Evolutionary conservation across 2,329 filamentous ascomycete species (phyloP).

Genomic region (Ilyonectria robusta): DNA sequence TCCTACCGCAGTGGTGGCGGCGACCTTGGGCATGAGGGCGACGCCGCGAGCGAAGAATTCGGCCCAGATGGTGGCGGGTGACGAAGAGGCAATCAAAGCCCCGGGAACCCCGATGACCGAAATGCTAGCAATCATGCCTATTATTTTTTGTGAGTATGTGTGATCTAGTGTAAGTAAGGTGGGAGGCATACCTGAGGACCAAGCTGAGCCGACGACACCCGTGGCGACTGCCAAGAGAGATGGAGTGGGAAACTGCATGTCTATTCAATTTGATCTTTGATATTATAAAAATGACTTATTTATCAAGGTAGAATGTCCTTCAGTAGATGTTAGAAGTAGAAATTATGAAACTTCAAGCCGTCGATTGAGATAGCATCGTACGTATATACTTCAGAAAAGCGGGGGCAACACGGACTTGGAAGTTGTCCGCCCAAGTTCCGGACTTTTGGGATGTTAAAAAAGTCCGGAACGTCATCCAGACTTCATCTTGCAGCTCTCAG

Average conservation of each 20-base stretch:
- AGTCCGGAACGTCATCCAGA: constrained; percentile 9
- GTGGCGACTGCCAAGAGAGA: constrained; percentile 54
- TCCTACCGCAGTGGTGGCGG: constrained; percentile 49
- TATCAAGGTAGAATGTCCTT: background rate
- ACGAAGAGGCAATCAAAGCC: constrained; percentile 46
- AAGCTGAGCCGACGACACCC: constrained; percentile 57
- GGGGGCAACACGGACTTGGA: constrained; percentile 11
- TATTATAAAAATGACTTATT: background rate
- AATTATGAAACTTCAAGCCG: background rate
- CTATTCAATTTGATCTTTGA: constrained; percentile 1
- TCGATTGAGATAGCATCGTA: background rate
- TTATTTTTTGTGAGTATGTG: background rate
- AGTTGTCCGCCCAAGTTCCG: constrained; percentile 9
- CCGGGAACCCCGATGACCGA: constrained; percentile 55
- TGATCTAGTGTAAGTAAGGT: too few relatives aligned
- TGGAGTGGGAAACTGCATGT: constrained; percentile 46
- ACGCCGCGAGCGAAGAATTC: constrained; percentile 55
- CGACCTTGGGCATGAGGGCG: constrained; percentile 55
- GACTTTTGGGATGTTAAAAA: constrained; percentile 13
- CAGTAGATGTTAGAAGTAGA: background rate
- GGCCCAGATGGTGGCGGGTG: constrained; percentile 55
- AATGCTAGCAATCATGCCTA: constrained; percentile 55
- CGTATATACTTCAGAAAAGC: constrained; percentile 17
- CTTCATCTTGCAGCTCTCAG: background rate
- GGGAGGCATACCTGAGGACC: constrained; percentile 51